Conservation (phyloP, 1,139 yeast species). For the Yamadazyma friedrichii region DNA sequence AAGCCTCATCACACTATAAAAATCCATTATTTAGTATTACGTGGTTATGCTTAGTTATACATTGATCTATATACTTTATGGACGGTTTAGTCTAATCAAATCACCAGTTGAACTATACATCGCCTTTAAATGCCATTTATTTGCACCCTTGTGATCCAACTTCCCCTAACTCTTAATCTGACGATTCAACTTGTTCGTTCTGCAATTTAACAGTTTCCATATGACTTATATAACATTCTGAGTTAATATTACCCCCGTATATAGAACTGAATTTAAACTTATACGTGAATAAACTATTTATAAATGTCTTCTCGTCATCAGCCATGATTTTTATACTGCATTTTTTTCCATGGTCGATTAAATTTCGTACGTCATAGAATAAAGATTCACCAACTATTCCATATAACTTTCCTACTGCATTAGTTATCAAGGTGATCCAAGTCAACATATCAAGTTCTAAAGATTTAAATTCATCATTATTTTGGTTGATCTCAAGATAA, state of each 20-base stretch:
- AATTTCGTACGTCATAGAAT: conserved; percentile 26
- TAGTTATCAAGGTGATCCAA: conserved; percentile 30
- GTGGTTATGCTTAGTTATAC: too few species aligned
- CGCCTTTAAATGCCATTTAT: background rate
- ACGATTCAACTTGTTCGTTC: background rate
- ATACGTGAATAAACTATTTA: conserved; percentile 29
- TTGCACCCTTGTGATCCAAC: background rate
- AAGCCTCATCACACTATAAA: background rate
- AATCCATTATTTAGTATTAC: too few species aligned
- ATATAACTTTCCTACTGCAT: conserved; percentile 28
- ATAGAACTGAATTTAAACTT: conserved; percentile 27
- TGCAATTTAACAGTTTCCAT: background rate
- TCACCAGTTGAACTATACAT: too few species aligned
- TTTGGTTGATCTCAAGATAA: conserved; percentile 5
- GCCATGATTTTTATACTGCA: conserved; percentile 24
- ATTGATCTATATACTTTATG: too few species aligned
- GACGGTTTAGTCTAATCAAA: too few species aligned
- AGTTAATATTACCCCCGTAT: conserved; percentile 23
- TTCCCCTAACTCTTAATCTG: too few species aligned
- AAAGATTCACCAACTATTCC: conserved; percentile 39
- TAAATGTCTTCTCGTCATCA: conserved; percentile 28
- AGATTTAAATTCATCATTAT: conserved; percentile 4
- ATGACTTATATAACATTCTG: conserved; percentile 19
- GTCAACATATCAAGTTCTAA: conserved; percentile 18
- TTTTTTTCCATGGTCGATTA: conserved; percentile 14